These are phyloP conservation scores for Obelidium mucronatum DNA, from an alignment of 192 early-diverging fungal genomes.

Conservation along the genomic window DNA sequence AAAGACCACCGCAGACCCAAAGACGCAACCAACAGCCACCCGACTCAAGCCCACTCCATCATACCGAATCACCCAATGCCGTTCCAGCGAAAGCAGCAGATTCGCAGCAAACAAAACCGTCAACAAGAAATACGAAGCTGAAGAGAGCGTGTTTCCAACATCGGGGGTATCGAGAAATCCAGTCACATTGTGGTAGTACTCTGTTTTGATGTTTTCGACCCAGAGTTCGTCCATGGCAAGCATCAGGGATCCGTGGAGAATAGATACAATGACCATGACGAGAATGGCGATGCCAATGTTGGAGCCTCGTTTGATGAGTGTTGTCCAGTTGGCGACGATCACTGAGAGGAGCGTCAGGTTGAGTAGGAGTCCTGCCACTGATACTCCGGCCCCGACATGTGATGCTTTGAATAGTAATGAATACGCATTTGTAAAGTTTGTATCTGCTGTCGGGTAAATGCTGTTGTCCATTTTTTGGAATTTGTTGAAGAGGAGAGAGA, in stretches of 20 bases:
- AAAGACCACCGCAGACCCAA: neutral
- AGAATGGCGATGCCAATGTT: slow-evolving; percentile 8
- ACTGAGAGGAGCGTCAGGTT: slow-evolving; percentile 1
- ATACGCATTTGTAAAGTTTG: too few relatives aligned
- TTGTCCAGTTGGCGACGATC: neutral
- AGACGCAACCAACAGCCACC: neutral
- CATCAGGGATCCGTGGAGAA: slow-evolving; percentile 5
- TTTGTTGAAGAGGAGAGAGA: too few relatives aligned
- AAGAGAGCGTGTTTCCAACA: neutral
- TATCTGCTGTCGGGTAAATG: too few relatives aligned
- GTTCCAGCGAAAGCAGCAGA: slow-evolving; percentile 23
- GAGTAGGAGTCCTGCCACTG: neutral
- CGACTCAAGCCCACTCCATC: neutral
- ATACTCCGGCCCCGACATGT: slow-evolving; percentile 6
- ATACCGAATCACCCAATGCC: slow-evolving; percentile 19
- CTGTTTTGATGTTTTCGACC: neutral
- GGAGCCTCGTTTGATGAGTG: neutral
- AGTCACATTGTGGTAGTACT: neutral
- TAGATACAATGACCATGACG: neutral
- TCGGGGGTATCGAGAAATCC: neutral
- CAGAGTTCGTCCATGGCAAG: slow-evolving; percentile 13
- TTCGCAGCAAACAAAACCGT: slow-evolving; percentile 9
- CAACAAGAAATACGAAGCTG: neutral
- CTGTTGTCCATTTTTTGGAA: too few relatives aligned
- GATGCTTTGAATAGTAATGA: slow-evolving; percentile 2